These are phyloP conservation scores for Raffaelea albimanens DNA, from an alignment of 2,329 filamentous ascomycete species.

Conservation along the genomic window DNA sequence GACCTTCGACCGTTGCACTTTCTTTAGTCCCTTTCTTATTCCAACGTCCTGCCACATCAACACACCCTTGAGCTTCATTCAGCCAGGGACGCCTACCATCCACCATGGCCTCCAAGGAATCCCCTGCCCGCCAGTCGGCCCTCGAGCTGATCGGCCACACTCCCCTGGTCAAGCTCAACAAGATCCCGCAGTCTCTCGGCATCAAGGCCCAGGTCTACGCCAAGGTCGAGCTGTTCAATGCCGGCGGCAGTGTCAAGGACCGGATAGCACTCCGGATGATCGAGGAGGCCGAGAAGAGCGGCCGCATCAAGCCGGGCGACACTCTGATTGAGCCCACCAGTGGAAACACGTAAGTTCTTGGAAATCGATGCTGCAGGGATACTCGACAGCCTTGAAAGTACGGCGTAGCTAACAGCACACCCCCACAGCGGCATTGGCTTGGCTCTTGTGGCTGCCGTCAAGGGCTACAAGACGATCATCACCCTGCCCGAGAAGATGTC, in stretches of 20 bases:
- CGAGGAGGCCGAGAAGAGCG: slow-evolving; percentile 82
- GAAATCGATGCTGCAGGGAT: too few species aligned
- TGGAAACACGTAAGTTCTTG: slow-evolving; percentile 68
- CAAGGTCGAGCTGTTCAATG: slow-evolving; percentile 90
- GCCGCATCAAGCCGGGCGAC: slow-evolving; percentile 92
- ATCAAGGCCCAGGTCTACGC: slow-evolving; percentile 84
- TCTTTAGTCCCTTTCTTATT: too few species aligned
- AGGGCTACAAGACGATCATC: slow-evolving; percentile 98
- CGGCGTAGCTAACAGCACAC: too few species aligned
- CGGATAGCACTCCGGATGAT: slow-evolving; percentile 96
- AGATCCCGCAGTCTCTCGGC: slow-evolving; percentile 81
- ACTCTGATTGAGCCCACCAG: slow-evolving; percentile 97
- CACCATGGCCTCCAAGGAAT: neutral
- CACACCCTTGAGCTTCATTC: too few species aligned
- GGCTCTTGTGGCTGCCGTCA: slow-evolving; percentile 87
- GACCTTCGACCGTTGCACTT: too few species aligned
- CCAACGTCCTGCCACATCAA: too few species aligned
- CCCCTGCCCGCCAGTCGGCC: slow-evolving; percentile 2
- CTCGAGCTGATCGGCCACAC: slow-evolving; percentile 85
- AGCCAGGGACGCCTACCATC: too few species aligned
- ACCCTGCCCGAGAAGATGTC: slow-evolving; percentile 99
- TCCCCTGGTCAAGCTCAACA: slow-evolving; percentile 89
- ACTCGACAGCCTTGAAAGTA: too few species aligned
- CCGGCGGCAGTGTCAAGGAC: slow-evolving; percentile 89
- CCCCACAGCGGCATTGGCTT: slow-evolving; percentile 69